Evolutionary conservation across 1,139 yeast genomes (phyloP), one percentile per base, ranked within the genome.

Genomic region (Pichia sp.): DNA sequence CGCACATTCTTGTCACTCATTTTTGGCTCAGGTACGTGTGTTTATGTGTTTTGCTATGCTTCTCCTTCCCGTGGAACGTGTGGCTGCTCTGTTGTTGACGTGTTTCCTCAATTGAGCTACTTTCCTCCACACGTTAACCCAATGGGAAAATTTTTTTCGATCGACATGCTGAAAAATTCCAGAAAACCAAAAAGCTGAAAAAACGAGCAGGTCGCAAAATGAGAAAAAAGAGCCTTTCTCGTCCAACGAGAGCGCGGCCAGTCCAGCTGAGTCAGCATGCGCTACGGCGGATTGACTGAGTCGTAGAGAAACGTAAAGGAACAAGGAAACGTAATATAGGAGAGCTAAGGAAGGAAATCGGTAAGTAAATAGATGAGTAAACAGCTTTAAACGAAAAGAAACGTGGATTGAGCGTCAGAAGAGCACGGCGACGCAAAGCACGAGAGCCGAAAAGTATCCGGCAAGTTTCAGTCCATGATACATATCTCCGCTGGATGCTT

Each of bases 1-100:
- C 96, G 90, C 34, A 87, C 75, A 67, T 81, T 80, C 70, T 84
- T 84, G 52, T 77, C 78, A 70, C 83, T 79, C 84, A 81, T 19
- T 19, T 19, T 19, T 19, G 23, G 23, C 23, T 19, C 23, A 19
- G 23, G 23, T 19, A 19, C 79, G 44, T 31, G 59, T 15, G 29
- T 2, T 36, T 11, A 11, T 34, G 11, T 42, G 8, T 42, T 15
- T 42, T 8, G 16, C 23, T 32, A 29, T 44, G 31, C 32, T 44
- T 26, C 19, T 29, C 45, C 16, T 7, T 15, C 8, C 45, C 19
- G 34, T 31, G 4, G 34, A 31, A 11, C 11, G 34, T 11, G 8
- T 31, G 34, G 34, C 34, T 31, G 2, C 34, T 31, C 34, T 31
- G 34, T 11, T 31, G 34, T 31, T 11, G 34, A 3, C 11, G 34